Conservation (phyloP, 129 eudicot genomes). For the Oenanthe sinensis region DNA sequence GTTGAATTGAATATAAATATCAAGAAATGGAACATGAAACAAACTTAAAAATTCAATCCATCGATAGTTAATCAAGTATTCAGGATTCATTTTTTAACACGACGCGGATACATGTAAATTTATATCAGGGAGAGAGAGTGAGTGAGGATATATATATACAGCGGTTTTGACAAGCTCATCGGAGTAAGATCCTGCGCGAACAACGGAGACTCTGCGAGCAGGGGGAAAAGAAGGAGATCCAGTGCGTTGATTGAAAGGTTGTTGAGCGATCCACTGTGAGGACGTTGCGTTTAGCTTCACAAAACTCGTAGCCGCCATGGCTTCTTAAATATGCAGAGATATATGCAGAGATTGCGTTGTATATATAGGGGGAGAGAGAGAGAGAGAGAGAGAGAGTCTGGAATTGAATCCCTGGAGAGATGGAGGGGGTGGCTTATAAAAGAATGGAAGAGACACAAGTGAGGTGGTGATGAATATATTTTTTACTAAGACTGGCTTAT, state of each 20-base stretch:
- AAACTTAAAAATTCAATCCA: not conserved
- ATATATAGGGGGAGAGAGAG: not conserved
- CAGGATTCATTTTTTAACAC: not conserved
- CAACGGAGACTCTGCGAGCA: conserved; percentile 45
- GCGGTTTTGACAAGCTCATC: conserved; percentile 89
- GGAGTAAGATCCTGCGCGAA: conserved; percentile 87
- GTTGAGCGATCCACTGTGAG: conserved; percentile 61
- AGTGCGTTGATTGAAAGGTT: conserved; percentile 42
- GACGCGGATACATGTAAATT: not conserved
- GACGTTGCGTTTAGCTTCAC: conserved; percentile 53
- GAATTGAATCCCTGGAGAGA: not conserved
- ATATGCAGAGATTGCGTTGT: too few relatives aligned
- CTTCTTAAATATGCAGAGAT: not conserved
- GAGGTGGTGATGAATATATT: not conserved
- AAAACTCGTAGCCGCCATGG: conserved; percentile 67
- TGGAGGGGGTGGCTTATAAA: not conserved
- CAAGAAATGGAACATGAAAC: not conserved
- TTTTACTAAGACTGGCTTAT: too few relatives aligned
- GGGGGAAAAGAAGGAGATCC: conserved; percentile 34
- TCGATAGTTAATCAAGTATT: not conserved
- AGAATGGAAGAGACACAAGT: not conserved
- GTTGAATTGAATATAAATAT: not conserved
- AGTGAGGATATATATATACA: not conserved
- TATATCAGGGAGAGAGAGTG: not conserved
- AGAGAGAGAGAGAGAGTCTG: not conserved